Conservation (phyloP, 495 filamentous ascomycete species). For the Hypomontagnella monticulosa region DNA sequence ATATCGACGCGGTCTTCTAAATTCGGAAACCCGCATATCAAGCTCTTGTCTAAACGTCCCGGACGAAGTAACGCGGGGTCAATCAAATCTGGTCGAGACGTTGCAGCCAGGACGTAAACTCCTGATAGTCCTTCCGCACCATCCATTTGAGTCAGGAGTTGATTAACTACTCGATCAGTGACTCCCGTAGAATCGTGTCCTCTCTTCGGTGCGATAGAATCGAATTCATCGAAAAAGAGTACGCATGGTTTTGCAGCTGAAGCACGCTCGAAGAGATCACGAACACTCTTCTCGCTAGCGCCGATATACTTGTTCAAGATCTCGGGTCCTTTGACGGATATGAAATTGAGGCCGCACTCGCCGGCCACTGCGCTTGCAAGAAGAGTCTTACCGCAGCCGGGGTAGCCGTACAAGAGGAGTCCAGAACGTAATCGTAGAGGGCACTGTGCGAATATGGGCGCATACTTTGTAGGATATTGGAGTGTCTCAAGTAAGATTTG, state of each 20-base stretch:
- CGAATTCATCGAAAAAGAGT: conserved; percentile 98
- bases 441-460: conserved; percentile 95
- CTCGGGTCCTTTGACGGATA: conserved; percentile 96
- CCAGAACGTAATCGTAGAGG: conserved; percentile 92
- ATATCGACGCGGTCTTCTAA: conserved; percentile 86
- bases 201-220: conserved; percentile 95
- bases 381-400: conserved; percentile 95
- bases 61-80: conserved; percentile 91
- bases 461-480: conserved; percentile 97
- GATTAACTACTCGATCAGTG: conserved; percentile 98
- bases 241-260: conserved; percentile 90
- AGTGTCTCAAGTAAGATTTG: conserved; percentile 90
- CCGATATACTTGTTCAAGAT: conserved; percentile 99
- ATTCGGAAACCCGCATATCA: conserved; percentile 87
- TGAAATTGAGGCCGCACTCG: conserved; percentile 97
- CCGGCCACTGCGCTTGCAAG: conserved; percentile 93
- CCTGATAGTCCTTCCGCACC: conserved; percentile 94
- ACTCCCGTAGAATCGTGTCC: conserved; percentile 97
- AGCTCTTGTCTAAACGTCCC: conserved; percentile 87
- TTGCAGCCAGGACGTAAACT: conserved; percentile 95
- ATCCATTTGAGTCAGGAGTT: conserved; percentile 98
- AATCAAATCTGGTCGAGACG: conserved; percentile 88
- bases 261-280: conserved; percentile 93
- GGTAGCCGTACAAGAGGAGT: conserved; percentile 90
- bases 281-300: conserved; percentile 91